These are phyloP conservation scores for Williopsis jadinii DNA, from an alignment of 1,139 yeast species.

Conservation along the genomic window DNA sequence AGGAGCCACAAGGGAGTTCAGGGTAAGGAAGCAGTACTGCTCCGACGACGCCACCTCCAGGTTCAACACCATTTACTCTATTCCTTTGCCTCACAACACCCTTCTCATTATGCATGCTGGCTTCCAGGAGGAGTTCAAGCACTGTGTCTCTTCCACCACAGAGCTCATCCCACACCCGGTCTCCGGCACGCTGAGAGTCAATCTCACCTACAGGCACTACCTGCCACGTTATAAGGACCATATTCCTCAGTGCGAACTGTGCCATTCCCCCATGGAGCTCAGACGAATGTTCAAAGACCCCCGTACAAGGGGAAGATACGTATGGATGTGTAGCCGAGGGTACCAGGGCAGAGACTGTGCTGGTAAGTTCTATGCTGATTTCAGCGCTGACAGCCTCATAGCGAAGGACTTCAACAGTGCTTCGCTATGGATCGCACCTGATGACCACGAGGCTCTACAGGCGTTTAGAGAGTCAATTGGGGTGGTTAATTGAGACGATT, in stretches of 20 bases:
- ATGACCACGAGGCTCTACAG: conserved; percentile 23
- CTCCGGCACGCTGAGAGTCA: conserved; percentile 46
- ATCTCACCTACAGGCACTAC: conserved; percentile 56
- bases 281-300: conserved; percentile 40
- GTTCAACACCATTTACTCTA: conserved; percentile 33
- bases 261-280: conserved; percentile 39
- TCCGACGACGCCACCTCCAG: conserved; percentile 12
- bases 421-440: conserved; percentile 33
- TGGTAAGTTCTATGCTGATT: conserved; percentile 43
- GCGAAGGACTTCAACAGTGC: conserved; percentile 23
- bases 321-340: conserved; percentile 43
- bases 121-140: conserved; percentile 67
- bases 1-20: conserved; percentile 62
- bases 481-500: no score
- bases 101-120: conserved; percentile 68
- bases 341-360: conserved; percentile 34
- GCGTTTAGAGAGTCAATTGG: conserved; percentile 11
- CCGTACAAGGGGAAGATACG: conserved; percentile 40
- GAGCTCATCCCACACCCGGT: conserved; percentile 37
- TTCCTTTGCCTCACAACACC: conserved; percentile 60
- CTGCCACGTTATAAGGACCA: conserved; percentile 29
- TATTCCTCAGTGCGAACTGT: conserved; percentile 44
- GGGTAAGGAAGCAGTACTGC: conserved; percentile 37
- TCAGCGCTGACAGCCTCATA: conserved; percentile 26
- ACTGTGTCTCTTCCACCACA: conserved; percentile 37